Evolutionary conservation across 2,329 filamentous ascomycete species (phyloP).

Genomic region (Colletotrichum tanaceti): DNA sequence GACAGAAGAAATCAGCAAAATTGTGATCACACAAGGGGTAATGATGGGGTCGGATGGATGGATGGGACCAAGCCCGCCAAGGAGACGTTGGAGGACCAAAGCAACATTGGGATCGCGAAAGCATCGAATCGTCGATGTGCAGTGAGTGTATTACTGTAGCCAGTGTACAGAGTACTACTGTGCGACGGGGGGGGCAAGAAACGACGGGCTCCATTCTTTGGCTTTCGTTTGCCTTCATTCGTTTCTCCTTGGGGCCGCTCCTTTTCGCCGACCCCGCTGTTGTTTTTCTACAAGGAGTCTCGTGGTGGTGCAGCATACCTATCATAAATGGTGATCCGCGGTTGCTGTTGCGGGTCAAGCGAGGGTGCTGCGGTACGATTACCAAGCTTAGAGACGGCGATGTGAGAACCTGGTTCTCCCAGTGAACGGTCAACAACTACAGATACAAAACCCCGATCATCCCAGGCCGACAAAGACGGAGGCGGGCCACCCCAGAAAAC

Average conservation of each 20-base stretch:
- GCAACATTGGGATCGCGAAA: slow-evolving; percentile 2
- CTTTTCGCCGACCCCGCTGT: slow-evolving; percentile 21
- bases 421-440: background rate
- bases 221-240: slow-evolving; percentile 18
- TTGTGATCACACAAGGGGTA: slow-evolving; percentile 11
- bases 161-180: background rate
- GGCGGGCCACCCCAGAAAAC: background rate
- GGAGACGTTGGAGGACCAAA: slow-evolving; percentile 2
- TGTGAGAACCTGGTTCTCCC: background rate
- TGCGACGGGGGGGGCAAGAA: slow-evolving; percentile 8
- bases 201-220: slow-evolving; percentile 13
- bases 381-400: slow-evolving; percentile 7
- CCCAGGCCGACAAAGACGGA: background rate
- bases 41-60: slow-evolving; percentile 1
- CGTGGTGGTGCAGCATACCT: slow-evolving; percentile 10
- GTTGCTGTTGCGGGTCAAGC: slow-evolving; percentile 33
- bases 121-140: slow-evolving; percentile 7
- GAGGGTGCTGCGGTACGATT: slow-evolving; percentile 28
- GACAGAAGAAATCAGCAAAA: slow-evolving; percentile 20
- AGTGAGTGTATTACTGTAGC: background rate
- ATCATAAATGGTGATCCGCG: slow-evolving; percentile 38
- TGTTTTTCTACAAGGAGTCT: background rate
- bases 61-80: slow-evolving; percentile 24
- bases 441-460: slow-evolving; percentile 1
- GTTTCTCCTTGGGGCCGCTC: background rate